phyloP scores from a whole-genome alignment of 768 basidiomycete species.

The Piloderma croceum region DNA sequence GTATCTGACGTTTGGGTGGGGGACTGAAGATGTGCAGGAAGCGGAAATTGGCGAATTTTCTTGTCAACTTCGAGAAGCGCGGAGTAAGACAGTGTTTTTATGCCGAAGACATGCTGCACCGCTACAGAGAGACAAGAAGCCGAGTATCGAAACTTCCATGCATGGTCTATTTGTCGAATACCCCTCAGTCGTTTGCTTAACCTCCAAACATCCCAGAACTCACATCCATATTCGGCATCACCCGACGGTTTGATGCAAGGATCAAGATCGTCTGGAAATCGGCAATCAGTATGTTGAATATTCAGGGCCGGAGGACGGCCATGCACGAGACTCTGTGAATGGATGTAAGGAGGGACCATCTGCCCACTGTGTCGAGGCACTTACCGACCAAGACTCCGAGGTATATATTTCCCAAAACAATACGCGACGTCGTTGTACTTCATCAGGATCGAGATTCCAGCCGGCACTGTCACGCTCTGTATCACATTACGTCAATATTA shows the following conservation, averaged over 20 bases:
- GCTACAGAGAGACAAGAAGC: constrained; percentile 41
- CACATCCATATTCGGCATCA: constrained; percentile 39
- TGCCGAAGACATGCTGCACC: constrained; percentile 38
- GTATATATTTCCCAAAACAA: constrained; percentile 51
- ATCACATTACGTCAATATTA: background rate
- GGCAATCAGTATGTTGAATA: constrained; percentile 46
- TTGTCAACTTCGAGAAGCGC: constrained; percentile 45
- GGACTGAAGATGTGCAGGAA: constrained; percentile 39
- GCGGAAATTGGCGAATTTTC: constrained; percentile 44
- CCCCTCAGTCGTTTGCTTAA: too few relatives aligned
- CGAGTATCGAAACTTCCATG: constrained; percentile 42
- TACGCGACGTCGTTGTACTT: constrained; percentile 40
- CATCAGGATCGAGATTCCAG: constrained; percentile 41
- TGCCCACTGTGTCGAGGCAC: too few relatives aligned
- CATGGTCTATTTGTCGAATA: too few relatives aligned
- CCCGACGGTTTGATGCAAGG: constrained; percentile 27
- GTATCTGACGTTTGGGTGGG: constrained; percentile 28
- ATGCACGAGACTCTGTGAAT: constrained; percentile 44
- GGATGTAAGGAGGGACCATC: too few relatives aligned
- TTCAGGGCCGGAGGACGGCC: constrained; percentile 45
- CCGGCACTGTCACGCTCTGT: constrained; percentile 47
- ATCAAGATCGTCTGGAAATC: constrained; percentile 43
- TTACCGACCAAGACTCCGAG: constrained; percentile 46
- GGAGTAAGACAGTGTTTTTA: constrained; percentile 34
- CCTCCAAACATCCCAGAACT: too few relatives aligned